These are phyloP conservation scores for Huntiella abstrusa DNA, from an alignment of 2,329 filamentous ascomycete species.

Conservation along the genomic window DNA sequence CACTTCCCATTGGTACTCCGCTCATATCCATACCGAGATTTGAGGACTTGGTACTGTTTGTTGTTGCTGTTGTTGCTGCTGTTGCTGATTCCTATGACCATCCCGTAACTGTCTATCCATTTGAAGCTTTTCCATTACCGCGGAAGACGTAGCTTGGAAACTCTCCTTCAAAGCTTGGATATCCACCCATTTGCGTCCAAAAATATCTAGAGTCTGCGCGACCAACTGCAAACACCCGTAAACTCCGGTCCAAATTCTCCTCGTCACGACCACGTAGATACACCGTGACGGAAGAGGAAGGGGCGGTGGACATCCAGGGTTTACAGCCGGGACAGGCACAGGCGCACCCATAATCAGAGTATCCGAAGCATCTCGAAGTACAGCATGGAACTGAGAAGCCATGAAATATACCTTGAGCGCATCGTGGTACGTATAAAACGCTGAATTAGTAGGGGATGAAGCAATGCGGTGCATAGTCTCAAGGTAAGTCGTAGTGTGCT, in stretches of 20 bases:
- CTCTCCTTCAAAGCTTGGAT: conserved; percentile 32
- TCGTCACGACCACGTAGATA: conserved; percentile 19
- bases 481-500: conserved; percentile 69
- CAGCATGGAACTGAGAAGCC: conserved; percentile 42
- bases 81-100: conserved; percentile 13
- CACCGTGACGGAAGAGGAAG: conserved; percentile 33
- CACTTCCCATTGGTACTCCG: too few relatives aligned
- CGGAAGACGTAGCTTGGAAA: conserved; percentile 31
- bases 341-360: conserved; percentile 30
- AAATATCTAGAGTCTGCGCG: conserved; percentile 33
- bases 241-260: conserved; percentile 35
- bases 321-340: conserved; percentile 25
- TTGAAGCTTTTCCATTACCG: conserved; percentile 25
- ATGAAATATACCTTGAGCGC: conserved; percentile 68
- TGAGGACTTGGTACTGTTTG: background rate
- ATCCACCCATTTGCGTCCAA: conserved; percentile 40
- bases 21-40: background rate
- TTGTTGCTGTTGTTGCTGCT: conserved; percentile 18
- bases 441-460: conserved; percentile 35
- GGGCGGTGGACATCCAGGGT: conserved; percentile 28
- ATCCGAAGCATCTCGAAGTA: conserved; percentile 38
- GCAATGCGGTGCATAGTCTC: conserved; percentile 53
- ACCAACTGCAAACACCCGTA: conserved; percentile 36
- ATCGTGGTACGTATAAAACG: conserved; percentile 73
- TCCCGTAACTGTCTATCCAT: conserved; percentile 20